Percentiles rank a stretch among this genome's conserved stretches.
Conservation (phyloP, 371 early-diverging fungal species). For the Blastocladiella emersonii region DNA sequence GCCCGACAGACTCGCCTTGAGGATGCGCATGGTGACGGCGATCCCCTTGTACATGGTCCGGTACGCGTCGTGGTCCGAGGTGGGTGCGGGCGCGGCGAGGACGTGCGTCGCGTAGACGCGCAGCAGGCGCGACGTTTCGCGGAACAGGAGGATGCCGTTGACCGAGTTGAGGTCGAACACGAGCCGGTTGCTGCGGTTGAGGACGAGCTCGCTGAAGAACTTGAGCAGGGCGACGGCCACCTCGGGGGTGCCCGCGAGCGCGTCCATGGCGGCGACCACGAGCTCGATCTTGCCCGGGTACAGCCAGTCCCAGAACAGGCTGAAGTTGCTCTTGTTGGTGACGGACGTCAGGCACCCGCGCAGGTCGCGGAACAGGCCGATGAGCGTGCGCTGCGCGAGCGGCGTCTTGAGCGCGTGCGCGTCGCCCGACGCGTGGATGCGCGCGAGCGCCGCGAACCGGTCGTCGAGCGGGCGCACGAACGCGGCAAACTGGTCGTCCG, state of each 20-base stretch:
- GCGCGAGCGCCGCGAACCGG: conserved; percentile 30
- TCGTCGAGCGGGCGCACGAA: conserved; percentile 56
- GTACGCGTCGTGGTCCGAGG: not conserved
- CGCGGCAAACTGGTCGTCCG: conserved; percentile 43
- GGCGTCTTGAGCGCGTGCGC: conserved; percentile 27
- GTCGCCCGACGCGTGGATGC: conserved; percentile 28
- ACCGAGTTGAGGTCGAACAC: conserved; percentile 72
- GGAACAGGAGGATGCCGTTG: conserved; percentile 78
- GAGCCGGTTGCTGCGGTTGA: conserved; percentile 64
- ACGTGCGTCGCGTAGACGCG: conserved; percentile 12
- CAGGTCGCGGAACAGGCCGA: conserved; percentile 65
- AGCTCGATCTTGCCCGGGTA: conserved; percentile 47
- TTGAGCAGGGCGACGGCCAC: conserved; percentile 54
- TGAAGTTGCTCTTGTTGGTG: conserved; percentile 41
- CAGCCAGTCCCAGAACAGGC: conserved; percentile 76
- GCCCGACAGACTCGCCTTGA: conserved; percentile 10
- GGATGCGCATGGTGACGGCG: not conserved
- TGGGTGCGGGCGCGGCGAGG: not conserved
- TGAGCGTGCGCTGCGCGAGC: conserved; percentile 8
- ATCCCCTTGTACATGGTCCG: conserved; percentile 18
- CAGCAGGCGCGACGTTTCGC: conserved; percentile 57
- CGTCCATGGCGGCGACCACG: conserved; percentile 48
- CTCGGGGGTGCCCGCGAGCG: conserved; percentile 43
- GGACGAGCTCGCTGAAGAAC: conserved; percentile 62
- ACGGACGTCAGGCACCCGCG: conserved; percentile 62